Evolutionary conservation across 2,329 filamentous ascomycete genomes (phyloP), one percentile per base, ranked within the genome.

Genomic region (Paradendryphiella salina): DNA sequence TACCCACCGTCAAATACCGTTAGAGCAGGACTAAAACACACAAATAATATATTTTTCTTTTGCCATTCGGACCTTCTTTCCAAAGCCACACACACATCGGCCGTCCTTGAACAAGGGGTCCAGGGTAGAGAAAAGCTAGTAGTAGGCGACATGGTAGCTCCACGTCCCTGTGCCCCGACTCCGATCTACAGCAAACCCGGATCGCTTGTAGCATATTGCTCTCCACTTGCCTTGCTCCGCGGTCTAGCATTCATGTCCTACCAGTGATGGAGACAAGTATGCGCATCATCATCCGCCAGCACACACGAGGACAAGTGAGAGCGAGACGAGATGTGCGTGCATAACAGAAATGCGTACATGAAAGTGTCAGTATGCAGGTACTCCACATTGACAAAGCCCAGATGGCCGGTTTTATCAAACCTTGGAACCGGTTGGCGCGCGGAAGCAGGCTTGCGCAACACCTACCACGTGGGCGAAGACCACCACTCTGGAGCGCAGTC

Each of bases 401-500:
- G 23, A 23, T 39, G 37, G 28, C 21, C 5, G 23, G 14, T 17
- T 13, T 33, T n/a, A 14, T 15, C 15, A 38, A 31, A 33, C 26
- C 14, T 40, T 4, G 43, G 23, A 36, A 23, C 14, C 11, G 11
- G 23, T 37, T 47, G 38, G 35, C 36, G 33, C 37, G 36, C 39
- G 36, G 32, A 46, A 29, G 21, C 37, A 40, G 20, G 36, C 36
- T 42, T 51, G 49, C 49, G 49, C 33, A 32, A 41, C 32, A 18
- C 18, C 5, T 17, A 38, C 28, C 44, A 40, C 34, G 29, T 18
- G 36, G 26, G 20, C 21, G 8, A 26, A 47, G 34, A 18, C 36
- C 29, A 47, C n/a, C 28, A 41, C 11, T 20, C 26, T 33, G 43
- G 34, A 39, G 43, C 23, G 23, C 23, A 26, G 7, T 26, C 23